phyloP scores from a whole-genome alignment of 495 filamentous ascomycete species.

The Penicillium egyptiacum region DNA sequence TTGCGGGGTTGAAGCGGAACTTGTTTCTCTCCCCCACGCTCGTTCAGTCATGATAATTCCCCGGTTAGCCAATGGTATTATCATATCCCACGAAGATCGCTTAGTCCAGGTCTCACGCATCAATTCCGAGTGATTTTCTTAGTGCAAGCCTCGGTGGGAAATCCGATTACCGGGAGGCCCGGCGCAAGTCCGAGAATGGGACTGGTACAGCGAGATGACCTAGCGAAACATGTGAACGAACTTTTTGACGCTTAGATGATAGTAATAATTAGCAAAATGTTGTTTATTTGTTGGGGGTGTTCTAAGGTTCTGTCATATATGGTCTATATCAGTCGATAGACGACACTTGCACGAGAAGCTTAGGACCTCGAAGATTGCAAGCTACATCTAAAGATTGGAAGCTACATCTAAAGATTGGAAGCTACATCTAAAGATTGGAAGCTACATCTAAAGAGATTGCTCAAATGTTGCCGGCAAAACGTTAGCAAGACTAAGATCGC shows the following conservation, averaged over 20 bases:
- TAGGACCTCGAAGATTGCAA: too few relatives aligned
- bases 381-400: background rate
- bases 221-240: background rate
- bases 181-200: constrained; percentile 38
- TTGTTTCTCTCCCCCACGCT: constrained; percentile 20
- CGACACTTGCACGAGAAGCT: background rate
- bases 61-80: constrained; percentile 16
- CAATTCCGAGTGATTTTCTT: constrained; percentile 32
- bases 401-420: background rate
- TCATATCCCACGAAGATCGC: background rate
- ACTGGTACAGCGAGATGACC: background rate
- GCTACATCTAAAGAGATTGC: background rate
- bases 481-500: background rate
- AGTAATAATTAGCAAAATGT: background rate
- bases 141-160: constrained; percentile 31
- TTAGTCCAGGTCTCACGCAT: constrained; percentile 23
- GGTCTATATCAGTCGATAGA: background rate
- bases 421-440: background rate
- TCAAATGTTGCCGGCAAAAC: background rate
- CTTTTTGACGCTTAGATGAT: background rate
- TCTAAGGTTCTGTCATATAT: background rate
- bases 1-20: constrained; percentile 17
- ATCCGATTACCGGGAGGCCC: constrained; percentile 34
- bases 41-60: background rate
- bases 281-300: background rate